Evolutionary conservation across 192 early-diverging fungal genomes (phyloP).

Genomic region (Mortierella antarctica): DNA sequence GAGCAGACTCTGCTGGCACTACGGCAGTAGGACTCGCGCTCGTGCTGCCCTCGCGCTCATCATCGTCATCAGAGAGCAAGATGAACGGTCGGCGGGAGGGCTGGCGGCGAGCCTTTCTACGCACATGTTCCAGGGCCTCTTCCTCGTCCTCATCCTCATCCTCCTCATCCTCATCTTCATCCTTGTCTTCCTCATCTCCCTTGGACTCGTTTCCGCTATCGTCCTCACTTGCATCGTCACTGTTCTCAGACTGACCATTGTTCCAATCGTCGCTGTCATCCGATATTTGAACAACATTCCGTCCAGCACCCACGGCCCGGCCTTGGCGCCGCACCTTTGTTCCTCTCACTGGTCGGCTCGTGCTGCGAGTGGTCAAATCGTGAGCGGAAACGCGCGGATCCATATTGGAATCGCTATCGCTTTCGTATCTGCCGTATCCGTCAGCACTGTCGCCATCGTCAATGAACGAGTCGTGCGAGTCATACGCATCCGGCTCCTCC

Average conservation of each 20-base stretch:
- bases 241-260: not conserved
- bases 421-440: not conserved
- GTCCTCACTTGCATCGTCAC: not conserved
- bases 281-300: too few relatives aligned
- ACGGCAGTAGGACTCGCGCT: too few relatives aligned
- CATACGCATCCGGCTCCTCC: slow-evolving; percentile 23
- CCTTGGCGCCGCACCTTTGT: not conserved
- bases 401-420: not conserved
- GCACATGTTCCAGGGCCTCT: not conserved
- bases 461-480: slow-evolving; percentile 35
- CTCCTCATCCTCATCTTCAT: not conserved
- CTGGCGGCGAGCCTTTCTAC: too few relatives aligned
- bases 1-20: too few relatives aligned
- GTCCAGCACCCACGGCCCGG: too few relatives aligned
- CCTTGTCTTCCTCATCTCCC: not conserved
- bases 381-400: not conserved
- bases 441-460: slow-evolving; percentile 9
- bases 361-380: not conserved
- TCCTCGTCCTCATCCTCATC: not conserved
- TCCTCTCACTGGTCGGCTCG: not conserved
- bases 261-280: too few relatives aligned
- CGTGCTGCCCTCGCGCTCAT: too few relatives aligned
- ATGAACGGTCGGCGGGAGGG: too few relatives aligned
- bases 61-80: too few relatives aligned
- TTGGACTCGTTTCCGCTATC: too few relatives aligned